Conservation (phyloP, 192 early-diverging fungal genomes). For the Entophlyctis helioformis region DNA sequence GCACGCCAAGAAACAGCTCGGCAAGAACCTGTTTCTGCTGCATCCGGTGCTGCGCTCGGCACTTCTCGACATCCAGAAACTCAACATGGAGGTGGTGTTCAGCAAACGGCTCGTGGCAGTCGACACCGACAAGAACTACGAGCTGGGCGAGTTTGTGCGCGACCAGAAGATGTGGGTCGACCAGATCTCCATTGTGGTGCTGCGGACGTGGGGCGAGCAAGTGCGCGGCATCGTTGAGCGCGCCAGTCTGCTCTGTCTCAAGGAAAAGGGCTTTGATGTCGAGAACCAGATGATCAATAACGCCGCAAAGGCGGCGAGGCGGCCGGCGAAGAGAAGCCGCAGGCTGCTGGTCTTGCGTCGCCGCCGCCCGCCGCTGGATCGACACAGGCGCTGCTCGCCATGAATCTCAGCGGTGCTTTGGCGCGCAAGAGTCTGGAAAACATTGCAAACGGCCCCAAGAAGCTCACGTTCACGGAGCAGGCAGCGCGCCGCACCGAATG, state of each 20-base stretch:
- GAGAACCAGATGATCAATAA: slow-evolving; percentile 1
- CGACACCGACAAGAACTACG: slow-evolving; percentile 16
- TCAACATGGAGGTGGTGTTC: slow-evolving; percentile 16
- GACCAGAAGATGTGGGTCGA: slow-evolving; percentile 34
- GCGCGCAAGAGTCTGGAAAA: background rate
- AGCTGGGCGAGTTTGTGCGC: slow-evolving; percentile 30
- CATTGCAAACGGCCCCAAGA: background rate
- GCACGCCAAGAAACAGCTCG: slow-evolving; percentile 16
- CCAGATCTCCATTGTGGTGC: slow-evolving; percentile 2
- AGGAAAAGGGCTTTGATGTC: slow-evolving; percentile 37
- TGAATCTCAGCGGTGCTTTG: background rate
- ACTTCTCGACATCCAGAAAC: slow-evolving; percentile 18
- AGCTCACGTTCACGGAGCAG: slow-evolving; percentile 46
- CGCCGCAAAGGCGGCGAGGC: background rate
- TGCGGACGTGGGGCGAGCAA: slow-evolving; percentile 26
- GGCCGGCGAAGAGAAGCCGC: background rate
- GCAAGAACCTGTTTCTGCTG: slow-evolving; percentile 31
- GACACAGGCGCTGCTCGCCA: no score
- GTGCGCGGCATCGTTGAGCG: slow-evolving; percentile 26
- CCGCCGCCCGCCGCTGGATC: no score
- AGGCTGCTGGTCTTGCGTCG: no score
- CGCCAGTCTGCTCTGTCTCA: slow-evolving; percentile 26
- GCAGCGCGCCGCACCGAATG: slow-evolving; percentile 43
- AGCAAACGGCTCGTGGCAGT: slow-evolving; percentile 20
- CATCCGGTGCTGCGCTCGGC: slow-evolving; percentile 29